phyloP scores from a whole-genome alignment of 176 grass and related monocot species.

The Rhynchospora tenuis region DNA sequence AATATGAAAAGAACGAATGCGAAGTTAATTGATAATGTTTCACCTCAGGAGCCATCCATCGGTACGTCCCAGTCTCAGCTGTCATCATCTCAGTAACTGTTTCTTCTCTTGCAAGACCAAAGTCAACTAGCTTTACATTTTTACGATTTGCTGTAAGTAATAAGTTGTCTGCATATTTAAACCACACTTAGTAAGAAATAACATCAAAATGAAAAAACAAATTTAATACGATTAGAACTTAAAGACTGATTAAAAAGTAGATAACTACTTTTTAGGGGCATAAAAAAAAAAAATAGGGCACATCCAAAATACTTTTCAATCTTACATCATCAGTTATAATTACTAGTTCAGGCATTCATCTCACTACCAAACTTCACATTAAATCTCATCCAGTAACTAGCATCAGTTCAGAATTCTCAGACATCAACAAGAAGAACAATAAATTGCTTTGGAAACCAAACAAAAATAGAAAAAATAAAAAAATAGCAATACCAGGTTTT shows the following conservation, averaged over 20 bases:
- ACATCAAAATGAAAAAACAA: not conserved
- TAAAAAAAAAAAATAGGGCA: not conserved
- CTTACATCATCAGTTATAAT: not conserved
- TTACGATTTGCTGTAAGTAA: slow-evolving; percentile 95
- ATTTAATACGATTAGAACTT: not conserved
- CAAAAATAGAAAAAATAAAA: too few species aligned
- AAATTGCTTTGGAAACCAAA: not conserved
- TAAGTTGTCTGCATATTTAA: slow-evolving; percentile 81
- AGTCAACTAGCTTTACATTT: slow-evolving; percentile 97
- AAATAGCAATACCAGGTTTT: slow-evolving; percentile 62
- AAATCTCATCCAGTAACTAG: not conserved
- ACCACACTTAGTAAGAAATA: slow-evolving; percentile 20
- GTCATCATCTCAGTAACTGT: slow-evolving; percentile 99
- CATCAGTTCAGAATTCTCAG: not conserved
- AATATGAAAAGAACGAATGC: not conserved
- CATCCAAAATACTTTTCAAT: not conserved
- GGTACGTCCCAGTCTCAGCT: slow-evolving; percentile 94
- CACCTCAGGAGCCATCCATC: slow-evolving; percentile 99
- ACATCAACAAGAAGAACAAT: not conserved
- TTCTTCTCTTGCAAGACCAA: slow-evolving; percentile 98
- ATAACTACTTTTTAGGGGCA: not conserved
- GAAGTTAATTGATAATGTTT: slow-evolving; percentile 16
- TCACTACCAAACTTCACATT: not conserved
- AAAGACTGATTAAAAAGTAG: not conserved
- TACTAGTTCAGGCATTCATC: not conserved